Base-by-base conservation (phyloP, 1,284 basidiomycete species). In the Ganoderma meredithae region DNA sequence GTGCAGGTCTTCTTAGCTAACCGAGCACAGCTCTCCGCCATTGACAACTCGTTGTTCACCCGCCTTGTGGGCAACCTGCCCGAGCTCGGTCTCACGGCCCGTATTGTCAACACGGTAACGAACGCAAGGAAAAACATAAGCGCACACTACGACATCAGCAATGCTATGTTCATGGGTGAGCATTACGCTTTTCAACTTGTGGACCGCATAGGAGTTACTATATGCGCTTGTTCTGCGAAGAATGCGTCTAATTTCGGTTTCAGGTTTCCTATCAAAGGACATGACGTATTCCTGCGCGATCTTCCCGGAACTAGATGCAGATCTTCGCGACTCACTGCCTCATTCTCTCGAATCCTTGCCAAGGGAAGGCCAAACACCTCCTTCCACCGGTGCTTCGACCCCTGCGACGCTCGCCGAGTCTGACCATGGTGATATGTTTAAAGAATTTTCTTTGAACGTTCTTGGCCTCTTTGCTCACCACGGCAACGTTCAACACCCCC, bases 251-350 rank as follows among this genome's bases (percentile, higher is more conserved):
- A 41, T 22, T 31, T 81, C 80, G 77, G 79, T 81, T 72, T 69
- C 75, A 85, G 89, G 87, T 0, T 94, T 94, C 78, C 78, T 95
- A 33, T 90, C 88, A 1, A 76, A 83, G 64, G 93, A 95, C 77
- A 95, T 95, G 93, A 94, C 90, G 19, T 95, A 95, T 77, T 92
- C 90, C 0, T 94, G 90, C 75, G 92, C 86, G 5, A 91, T 93
- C 70, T 94, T 90, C 76, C 80, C 86, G 15, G 86, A 89, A 41
- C 79, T 91, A 1, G 88, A 93, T 72, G 85, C 83, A 4, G 91
- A 93, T 74, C 78, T 92, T 40, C 79, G 79, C 49, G 8, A 56
- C 22, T 12, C 47, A 6, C 43, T 58, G 1, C 12, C 61, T n/a
- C 43, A 22, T 22, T 60, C 58, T 9, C 33, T 58, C 62, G 36